Base-by-base conservation (phyloP, 805 yeast genomes). In the Pichia heedii region DNA sequence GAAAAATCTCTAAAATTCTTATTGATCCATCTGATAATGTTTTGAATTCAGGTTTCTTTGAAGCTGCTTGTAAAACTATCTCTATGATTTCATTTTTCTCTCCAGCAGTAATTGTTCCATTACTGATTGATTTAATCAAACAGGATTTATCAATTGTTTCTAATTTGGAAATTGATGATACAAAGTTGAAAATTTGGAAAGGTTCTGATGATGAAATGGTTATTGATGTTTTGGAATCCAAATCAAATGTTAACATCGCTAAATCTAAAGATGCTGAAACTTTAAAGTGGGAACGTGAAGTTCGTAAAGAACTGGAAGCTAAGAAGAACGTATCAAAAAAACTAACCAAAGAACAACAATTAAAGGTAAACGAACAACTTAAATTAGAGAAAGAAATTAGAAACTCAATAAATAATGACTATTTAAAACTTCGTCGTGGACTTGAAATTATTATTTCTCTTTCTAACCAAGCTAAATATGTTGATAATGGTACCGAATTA, bases 181-280 rank as follows among this genome's bases (percentile, higher is more conserved):
- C 71, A 12, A 76, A 79, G 34, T 55, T 84, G 18, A 61, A 63
- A 13, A 83, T 93, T 30, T 85, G 86, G 82, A 69, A 65, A 37
- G 81, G 82, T 10, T 58, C 68, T 0, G 94, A 80, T 37, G 94
- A 88, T 2, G 79, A 74, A 37, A 58, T 82, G 42, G 93, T 83
- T 2, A 62, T 79, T 18, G 79, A 85, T 54, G 77, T 84, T 5
- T 60, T 84, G 39, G 73, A 71, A 32, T 38, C 56, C 3, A 73
- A 68, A 55, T 63, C 66, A 13, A 18, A 35, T 19, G 65, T 67
- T 27, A 67, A 64, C 5, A 76, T 77, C 13, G 76, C 77, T 56
- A 85, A 84, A 58, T 67, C 85, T 1, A 88, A 81, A 56, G 96
- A 88, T 54, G 86, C 86, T 54, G 95, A 83, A 54, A 83, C 89